Base-by-base conservation (phyloP, 352 stramenopile species). In the Phytophthora sojae region DNA sequence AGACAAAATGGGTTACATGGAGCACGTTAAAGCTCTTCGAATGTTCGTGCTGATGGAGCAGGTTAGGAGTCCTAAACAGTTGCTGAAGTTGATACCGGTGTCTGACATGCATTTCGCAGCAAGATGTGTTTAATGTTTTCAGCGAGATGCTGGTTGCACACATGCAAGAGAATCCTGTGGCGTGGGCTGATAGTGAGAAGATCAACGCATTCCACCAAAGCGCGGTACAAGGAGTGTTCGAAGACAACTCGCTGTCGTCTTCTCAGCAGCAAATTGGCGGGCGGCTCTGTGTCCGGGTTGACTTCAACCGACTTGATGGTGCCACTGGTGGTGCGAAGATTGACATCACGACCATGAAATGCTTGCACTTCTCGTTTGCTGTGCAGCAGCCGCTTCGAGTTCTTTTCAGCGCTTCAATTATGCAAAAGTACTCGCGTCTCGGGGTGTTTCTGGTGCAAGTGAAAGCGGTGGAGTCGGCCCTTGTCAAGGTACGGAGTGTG, bases 11-110 rank as follows among this genome's bases (percentile, higher is more conserved):
- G 58, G 71, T 15, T 91, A 83, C 42, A 57, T 85, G 30, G 73
- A 88, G 7, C 83, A 92, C 21, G 65, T 89, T 5, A 61, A 92
- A 50, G 59, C 75, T 4, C 67, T 93, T 35, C 79, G 83, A 12
- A 70, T 80, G 55, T 91, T 89, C 50, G 79, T 93, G 6, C 77
- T 93, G n/a, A 92, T 93, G 83, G 80, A 85, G 52, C 82, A 91
- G 85, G 85, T 93, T 76, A 44, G 19, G 9, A 17, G 52, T 54
- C 7, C 25, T 7, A 49, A 6, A 7, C 2, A 7, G 17, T 52
- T 57, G 14, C 2, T 19, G 25, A 11, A 14, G 50, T 64, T 71
- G 29, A 23, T 39, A 61, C 12, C 4, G 54, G 14, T 39, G 42
- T 60, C 19, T 26, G 21, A 61, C 19, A 35, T 45, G 62, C 19